Conservation (phyloP, 2,329 filamentous ascomycete species). For the Venturia carpophila region DNA sequence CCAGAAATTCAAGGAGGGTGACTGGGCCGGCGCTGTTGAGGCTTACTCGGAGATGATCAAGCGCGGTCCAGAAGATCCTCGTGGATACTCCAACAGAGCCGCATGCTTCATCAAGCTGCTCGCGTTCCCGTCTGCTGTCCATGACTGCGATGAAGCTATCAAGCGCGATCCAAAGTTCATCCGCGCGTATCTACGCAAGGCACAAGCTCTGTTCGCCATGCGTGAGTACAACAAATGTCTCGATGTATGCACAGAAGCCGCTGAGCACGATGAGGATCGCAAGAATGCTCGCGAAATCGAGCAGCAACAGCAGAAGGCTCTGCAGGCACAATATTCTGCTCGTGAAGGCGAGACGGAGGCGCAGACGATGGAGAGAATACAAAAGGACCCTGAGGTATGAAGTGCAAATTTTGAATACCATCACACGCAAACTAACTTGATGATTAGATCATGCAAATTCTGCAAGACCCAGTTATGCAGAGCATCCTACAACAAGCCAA, state of each 20-base stretch:
- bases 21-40: slow-evolving; percentile 91
- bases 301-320: slow-evolving; percentile 85
- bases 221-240: slow-evolving; percentile 94
- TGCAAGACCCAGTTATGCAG: slow-evolving; percentile 97
- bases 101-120: slow-evolving; percentile 96
- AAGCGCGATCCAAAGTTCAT: slow-evolving; percentile 88
- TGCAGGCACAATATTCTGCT: slow-evolving; percentile 80
- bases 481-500: slow-evolving; percentile 95
- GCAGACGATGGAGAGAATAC: slow-evolving; percentile 84
- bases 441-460: slow-evolving; percentile 74
- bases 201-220: slow-evolving; percentile 93
- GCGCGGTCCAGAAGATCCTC: slow-evolving; percentile 82
- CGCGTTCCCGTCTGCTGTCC: slow-evolving; percentile 85
- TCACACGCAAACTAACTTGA: background rate
- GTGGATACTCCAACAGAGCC: slow-evolving; percentile 94
- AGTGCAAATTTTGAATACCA: background rate
- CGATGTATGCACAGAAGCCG: slow-evolving; percentile 78
- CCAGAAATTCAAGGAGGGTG: slow-evolving; percentile 90
- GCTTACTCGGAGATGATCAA: slow-evolving; percentile 97
- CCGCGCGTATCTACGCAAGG: slow-evolving; percentile 92
- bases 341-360: slow-evolving; percentile 94
- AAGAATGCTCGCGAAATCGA: slow-evolving; percentile 90
- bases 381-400: slow-evolving; percentile 80
- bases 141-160: slow-evolving; percentile 87
- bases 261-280: slow-evolving; percentile 65